Evolutionary conservation across 352 stramenopile species (phyloP).

Genomic region (Phytophthora pistaciae): DNA sequence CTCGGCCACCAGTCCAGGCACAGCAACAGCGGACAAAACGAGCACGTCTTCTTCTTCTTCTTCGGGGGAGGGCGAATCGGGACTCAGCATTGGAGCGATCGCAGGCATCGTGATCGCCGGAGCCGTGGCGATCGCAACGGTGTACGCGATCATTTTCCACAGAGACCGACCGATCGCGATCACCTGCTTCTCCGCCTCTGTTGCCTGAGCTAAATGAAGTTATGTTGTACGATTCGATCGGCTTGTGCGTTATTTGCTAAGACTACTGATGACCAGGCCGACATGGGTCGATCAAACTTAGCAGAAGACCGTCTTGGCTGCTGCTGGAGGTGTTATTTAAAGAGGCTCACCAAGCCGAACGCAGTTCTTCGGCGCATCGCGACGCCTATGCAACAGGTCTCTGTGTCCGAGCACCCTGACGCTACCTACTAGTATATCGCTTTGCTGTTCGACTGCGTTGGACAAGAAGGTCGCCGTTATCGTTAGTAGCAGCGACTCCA

Average conservation of each 20-base stretch:
- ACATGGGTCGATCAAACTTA: background rate
- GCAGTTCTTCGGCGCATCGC: background rate
- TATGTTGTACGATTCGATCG: background rate
- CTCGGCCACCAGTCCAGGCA: background rate
- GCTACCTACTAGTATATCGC: background rate
- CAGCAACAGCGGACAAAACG: slow-evolving; percentile 1
- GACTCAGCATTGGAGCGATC: slow-evolving; percentile 2
- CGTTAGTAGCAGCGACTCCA: background rate
- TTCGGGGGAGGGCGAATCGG: background rate
- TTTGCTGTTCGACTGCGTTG: slow-evolving; percentile 1
- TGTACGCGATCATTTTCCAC: slow-evolving; percentile 13
- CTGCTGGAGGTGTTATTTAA: background rate
- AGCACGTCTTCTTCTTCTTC: background rate
- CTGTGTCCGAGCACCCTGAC: background rate
- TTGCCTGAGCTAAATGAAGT: background rate
- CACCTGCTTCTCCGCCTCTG: slow-evolving; percentile 3
- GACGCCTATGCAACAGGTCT: background rate
- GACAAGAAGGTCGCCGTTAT: background rate
- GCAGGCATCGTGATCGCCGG: background rate
- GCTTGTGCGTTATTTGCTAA: background rate
- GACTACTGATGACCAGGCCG: background rate
- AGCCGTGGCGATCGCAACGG: background rate
- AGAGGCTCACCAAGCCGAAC: no score
- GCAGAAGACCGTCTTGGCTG: background rate
- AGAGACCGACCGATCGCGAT: slow-evolving; percentile 2